A percentile compares a stretch with the other conserved stretches of the same genome.
Evolutionary conservation across 148 eudicot species (phyloP).

Genomic region (Talinum fruticosum): DNA sequence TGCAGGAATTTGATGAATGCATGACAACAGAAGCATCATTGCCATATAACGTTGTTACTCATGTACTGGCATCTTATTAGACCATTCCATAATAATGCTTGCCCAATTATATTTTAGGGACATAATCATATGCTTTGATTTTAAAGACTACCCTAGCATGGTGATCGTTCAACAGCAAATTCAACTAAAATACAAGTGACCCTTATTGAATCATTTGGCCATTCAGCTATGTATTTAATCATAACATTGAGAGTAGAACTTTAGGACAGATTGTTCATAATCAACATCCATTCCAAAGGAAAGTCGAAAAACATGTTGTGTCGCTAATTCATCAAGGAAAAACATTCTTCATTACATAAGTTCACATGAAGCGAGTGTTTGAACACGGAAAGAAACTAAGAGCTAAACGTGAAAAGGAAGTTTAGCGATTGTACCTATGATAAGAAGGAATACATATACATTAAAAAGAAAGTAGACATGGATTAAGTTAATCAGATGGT

Average conservation of each 20-base stretch:
- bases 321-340: background rate
- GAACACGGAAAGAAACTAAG: background rate
- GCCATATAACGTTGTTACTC: background rate
- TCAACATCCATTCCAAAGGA: background rate
- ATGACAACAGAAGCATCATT: background rate
- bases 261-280: background rate
- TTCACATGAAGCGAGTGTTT: background rate
- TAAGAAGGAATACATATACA: background rate
- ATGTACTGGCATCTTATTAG: background rate
- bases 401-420: background rate
- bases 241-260: background rate
- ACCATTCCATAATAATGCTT: background rate
- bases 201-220: background rate
- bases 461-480: no score
- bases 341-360: background rate
- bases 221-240: background rate
- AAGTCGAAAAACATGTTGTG: background rate
- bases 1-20: background rate
- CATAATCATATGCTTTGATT: background rate
- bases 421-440: background rate
- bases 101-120: background rate
- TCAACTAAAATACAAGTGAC: background rate
- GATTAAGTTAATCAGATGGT: no score
- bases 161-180: background rate
- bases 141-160: background rate